A percentile compares a stretch with the other conserved stretches of the same genome.
phyloP scores from a whole-genome alignment of 2,329 filamentous ascomycete species.

The Furcasterigmium sp. region DNA sequence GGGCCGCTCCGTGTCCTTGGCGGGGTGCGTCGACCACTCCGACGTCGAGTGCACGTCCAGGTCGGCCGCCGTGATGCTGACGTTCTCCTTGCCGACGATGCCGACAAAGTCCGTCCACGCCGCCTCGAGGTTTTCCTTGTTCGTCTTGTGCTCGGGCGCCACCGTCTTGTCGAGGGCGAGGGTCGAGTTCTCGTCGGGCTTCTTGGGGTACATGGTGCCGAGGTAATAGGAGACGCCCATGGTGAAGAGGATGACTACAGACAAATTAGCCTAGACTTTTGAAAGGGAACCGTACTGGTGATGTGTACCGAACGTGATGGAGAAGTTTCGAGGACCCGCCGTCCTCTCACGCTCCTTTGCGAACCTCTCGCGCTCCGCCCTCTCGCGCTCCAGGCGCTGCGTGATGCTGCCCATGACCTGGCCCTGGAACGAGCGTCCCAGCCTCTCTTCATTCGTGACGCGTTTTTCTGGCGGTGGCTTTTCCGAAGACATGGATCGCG shows the following conservation, averaged over 20 bases:
- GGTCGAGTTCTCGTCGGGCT: constrained; percentile 50
- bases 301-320: constrained; percentile 48
- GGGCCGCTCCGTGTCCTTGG: constrained; percentile 41
- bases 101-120: constrained; percentile 65
- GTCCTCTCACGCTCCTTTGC: constrained; percentile 29
- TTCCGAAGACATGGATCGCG: constrained; percentile 16
- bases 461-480: constrained; percentile 14
- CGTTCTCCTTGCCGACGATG: constrained; percentile 59
- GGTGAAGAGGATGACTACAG: constrained; percentile 45
- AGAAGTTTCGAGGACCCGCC: constrained; percentile 38
- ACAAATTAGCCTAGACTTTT: neutral
- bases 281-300: neutral
- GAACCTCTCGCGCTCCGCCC: constrained; percentile 47
- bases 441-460: constrained; percentile 27
- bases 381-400: constrained; percentile 48
- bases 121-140: constrained; percentile 60
- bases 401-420: constrained; percentile 56
- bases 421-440: constrained; percentile 44
- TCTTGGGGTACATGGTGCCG: constrained; percentile 49
- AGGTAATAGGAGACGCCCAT: constrained; percentile 52
- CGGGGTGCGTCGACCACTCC: constrained; percentile 57
- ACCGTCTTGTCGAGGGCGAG: constrained; percentile 47
- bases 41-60: constrained; percentile 53
- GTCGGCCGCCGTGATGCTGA: constrained; percentile 54
- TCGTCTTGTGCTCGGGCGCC: constrained; percentile 51